Conservation (phyloP, 371 early-diverging fungal species). For the Zopfochytrium polystomum region DNA sequence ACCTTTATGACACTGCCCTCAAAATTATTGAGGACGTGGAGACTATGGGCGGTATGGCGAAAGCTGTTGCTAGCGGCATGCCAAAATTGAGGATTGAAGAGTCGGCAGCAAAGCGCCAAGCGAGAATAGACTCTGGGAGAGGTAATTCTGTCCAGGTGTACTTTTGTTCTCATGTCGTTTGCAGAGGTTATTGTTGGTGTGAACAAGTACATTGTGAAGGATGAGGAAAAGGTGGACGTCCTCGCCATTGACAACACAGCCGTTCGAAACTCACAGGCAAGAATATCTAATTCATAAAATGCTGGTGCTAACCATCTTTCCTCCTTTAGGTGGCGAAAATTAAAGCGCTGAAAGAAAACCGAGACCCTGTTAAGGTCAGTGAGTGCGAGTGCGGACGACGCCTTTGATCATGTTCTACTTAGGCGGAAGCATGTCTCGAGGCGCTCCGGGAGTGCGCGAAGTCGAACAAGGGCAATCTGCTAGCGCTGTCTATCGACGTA, state of each 20-base stretch:
- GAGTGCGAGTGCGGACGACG: neutral
- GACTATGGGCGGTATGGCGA: slow-evolving; percentile 83
- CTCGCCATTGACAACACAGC: slow-evolving; percentile 73
- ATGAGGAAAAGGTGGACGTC: slow-evolving; percentile 68
- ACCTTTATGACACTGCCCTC: slow-evolving; percentile 64
- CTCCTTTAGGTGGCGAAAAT: slow-evolving; percentile 53
- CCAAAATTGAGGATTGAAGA: slow-evolving; percentile 84
- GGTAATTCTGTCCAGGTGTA: slow-evolving; percentile 36
- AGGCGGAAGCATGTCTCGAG: slow-evolving; percentile 52
- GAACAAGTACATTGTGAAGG: slow-evolving; percentile 73
- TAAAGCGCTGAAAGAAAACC: slow-evolving; percentile 45
- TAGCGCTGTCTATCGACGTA: slow-evolving; percentile 59
- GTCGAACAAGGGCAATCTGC: slow-evolving; percentile 63
- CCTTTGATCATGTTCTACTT: slow-evolving; percentile 9
- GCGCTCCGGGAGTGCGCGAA: slow-evolving; percentile 64
- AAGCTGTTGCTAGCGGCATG: slow-evolving; percentile 82
- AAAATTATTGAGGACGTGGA: slow-evolving; percentile 74
- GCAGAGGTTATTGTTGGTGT: slow-evolving; percentile 80
- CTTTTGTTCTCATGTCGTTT: slow-evolving; percentile 13
- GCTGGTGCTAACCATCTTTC: neutral
- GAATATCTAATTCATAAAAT: neutral
- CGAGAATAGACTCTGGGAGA: slow-evolving; percentile 75
- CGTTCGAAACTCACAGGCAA: slow-evolving; percentile 62
- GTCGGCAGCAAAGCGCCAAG: slow-evolving; percentile 79
- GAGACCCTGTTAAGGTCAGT: slow-evolving; percentile 51